Base-by-base conservation (phyloP, 2,329 filamentous ascomycete species). In the Clonostachys chloroleuca region DNA sequence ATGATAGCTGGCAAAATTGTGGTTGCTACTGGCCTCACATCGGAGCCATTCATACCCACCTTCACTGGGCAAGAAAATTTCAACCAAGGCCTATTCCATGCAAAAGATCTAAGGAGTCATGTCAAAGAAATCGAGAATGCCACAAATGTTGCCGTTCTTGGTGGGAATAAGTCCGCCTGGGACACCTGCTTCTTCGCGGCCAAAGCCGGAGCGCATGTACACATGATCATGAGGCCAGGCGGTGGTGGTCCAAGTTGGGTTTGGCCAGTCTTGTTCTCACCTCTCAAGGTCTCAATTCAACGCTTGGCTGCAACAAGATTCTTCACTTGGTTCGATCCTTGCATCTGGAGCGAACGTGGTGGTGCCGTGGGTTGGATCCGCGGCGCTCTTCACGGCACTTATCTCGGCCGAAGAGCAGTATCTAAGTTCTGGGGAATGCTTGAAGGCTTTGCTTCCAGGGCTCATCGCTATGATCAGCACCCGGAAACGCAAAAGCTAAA, bases 301-400 rank as follows among this genome's bases (percentile, higher is more conserved):
- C 77, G 81, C 52, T 65, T 87, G 61, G 0, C 56, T 52, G 41
- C 39, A 13, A 37, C 34, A 10, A 39, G 46, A 5, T 24, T 44
- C 34, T n/a, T 47, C 9, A 35, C 77, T 1, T 87, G 81, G 77
- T 77, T 88, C 57, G 79, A 73, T 16, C 84, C 85, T 0, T 86
- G 83, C 52, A 73, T 81, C 2, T 88, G 81, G 80, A 82, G 80
- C 2, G 64, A 67, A 3, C 74, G 70, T 12, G 78, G 79, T 51
- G 80, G 78, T 1, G 33, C 49, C 8, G 78, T 66, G 43, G 67
- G 72, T 7, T 62, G 60, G n/a, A 56, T 75, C 0, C 65, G 76
- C 4, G 56, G 59, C 5, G 73, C 79, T 42, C 56, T 82, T 3
- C 77, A 83, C 43, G 64, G 69, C 3, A 81, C 74, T 1, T 59